Conservation (phyloP, 331 rosid species). For the Erythrophleum ivorense region DNA sequence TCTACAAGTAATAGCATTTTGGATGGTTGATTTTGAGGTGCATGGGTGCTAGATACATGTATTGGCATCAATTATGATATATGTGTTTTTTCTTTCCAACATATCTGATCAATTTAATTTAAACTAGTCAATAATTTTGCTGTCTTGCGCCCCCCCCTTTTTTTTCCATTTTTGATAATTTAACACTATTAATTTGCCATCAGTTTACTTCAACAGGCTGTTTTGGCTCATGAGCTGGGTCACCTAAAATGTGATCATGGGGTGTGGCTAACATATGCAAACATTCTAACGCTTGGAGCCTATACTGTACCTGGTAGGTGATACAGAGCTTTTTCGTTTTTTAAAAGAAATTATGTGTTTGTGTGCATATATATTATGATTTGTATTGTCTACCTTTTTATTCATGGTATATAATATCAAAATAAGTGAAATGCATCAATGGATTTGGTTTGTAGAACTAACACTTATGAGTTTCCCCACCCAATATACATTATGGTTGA, state of each 20-base stretch:
- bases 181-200: constrained; percentile 37
- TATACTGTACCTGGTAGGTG: constrained; percentile 82
- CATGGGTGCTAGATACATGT: constrained; percentile 15
- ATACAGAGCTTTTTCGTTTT: constrained; percentile 14
- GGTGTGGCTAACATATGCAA: constrained; percentile 95
- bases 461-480: constrained; percentile 3
- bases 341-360: background rate
- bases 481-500: constrained; percentile 14
- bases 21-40: constrained; percentile 13
- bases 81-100: constrained; percentile 18
- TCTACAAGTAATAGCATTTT: constrained; percentile 6
- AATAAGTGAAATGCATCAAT: background rate
- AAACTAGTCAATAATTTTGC: constrained; percentile 14
- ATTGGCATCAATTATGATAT: background rate
- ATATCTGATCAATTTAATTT: constrained; percentile 23
- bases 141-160: constrained; percentile 13
- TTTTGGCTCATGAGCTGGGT: constrained; percentile 98
- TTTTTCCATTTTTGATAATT: background rate
- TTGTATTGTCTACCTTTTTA: background rate
- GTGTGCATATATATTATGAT: background rate
- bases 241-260: constrained; percentile 99
- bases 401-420: background rate
- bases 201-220: constrained; percentile 67
- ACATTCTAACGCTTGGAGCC: constrained; percentile 96
- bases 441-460: background rate